Conservation (phyloP, 2,329 filamentous ascomycete species). For the Beauveria brongniartii region DNA sequence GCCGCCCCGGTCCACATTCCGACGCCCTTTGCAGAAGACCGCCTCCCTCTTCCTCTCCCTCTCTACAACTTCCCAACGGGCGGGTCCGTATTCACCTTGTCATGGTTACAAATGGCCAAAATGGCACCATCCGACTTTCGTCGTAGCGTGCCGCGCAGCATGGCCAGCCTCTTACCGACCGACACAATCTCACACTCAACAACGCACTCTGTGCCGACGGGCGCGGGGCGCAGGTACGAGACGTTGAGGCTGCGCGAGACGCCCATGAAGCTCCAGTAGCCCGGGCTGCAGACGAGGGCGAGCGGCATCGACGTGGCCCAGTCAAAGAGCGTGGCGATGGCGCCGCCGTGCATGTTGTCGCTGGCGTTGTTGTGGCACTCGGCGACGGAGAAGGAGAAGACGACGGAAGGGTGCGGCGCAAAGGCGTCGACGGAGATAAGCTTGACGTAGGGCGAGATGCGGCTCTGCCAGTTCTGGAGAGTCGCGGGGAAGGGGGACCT, state of each 20-base stretch:
- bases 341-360: slow-evolving; percentile 53
- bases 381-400: slow-evolving; percentile 42
- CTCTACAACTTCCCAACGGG: slow-evolving; percentile 18
- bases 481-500: not conserved
- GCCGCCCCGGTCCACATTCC: too few relatives aligned
- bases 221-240: slow-evolving; percentile 58
- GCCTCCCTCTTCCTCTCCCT: too few relatives aligned
- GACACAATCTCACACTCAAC: slow-evolving; percentile 52
- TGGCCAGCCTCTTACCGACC: slow-evolving; percentile 44
- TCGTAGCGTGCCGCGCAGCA: slow-evolving; percentile 46
- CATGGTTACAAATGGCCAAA: slow-evolving; percentile 53
- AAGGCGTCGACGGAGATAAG: slow-evolving; percentile 29
- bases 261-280: slow-evolving; percentile 54
- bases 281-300: slow-evolving; percentile 45
- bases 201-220: slow-evolving; percentile 40
- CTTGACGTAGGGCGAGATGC: slow-evolving; percentile 33
- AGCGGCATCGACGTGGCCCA: slow-evolving; percentile 53
- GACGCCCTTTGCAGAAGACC: too few relatives aligned
- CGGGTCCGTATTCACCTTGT: slow-evolving; percentile 54
- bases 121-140: slow-evolving; percentile 44
- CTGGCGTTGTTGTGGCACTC: slow-evolving; percentile 44
- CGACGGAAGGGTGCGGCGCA: slow-evolving; percentile 29
- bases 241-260: slow-evolving; percentile 59
- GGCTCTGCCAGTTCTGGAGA: slow-evolving; percentile 36
- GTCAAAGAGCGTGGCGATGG: slow-evolving; percentile 60